Evolutionary conservation across 306 rosid species (phyloP).

Genomic region (Acmispon strigosus): DNA sequence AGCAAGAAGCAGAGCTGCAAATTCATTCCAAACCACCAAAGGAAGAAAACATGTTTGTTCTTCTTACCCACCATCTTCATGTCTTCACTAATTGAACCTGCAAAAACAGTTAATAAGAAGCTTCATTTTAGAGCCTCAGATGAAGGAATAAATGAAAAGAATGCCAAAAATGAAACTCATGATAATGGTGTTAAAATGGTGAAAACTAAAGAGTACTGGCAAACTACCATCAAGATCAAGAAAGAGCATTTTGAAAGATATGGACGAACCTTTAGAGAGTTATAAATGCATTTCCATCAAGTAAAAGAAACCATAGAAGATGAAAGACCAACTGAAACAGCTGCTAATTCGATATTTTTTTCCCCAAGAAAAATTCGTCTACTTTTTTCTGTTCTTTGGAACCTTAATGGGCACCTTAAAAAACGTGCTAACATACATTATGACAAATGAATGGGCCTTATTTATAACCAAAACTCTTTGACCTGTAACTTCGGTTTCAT

Average conservation of each 20-base stretch:
- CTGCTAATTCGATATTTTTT: too few relatives aligned
- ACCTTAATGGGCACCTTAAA: not conserved
- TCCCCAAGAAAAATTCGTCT: not conserved
- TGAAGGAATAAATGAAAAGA: not conserved
- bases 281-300: not conserved
- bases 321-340: not conserved
- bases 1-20: constrained; percentile 25
- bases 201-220: not conserved
- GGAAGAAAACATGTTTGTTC: constrained; percentile 5
- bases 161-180: not conserved
- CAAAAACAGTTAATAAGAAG: not conserved
- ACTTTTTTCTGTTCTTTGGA: not conserved
- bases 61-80: constrained; percentile 18
- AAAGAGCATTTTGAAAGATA: not conserved
- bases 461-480: constrained; percentile 11
- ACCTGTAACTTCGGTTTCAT: constrained; percentile 16
- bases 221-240: not conserved
- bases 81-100: not conserved
- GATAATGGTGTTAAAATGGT: not conserved
- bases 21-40: constrained; percentile 33
- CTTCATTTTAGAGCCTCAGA: not conserved
- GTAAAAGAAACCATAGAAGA: constrained; percentile 8
- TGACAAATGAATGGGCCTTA: constrained; percentile 21
- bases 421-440: constrained; percentile 20
- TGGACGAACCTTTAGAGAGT: constrained; percentile 8